These are phyloP conservation scores for Chamaecrista fasciculata DNA, from an alignment of 306 rosid genomes.

Conservation along the genomic window DNA sequence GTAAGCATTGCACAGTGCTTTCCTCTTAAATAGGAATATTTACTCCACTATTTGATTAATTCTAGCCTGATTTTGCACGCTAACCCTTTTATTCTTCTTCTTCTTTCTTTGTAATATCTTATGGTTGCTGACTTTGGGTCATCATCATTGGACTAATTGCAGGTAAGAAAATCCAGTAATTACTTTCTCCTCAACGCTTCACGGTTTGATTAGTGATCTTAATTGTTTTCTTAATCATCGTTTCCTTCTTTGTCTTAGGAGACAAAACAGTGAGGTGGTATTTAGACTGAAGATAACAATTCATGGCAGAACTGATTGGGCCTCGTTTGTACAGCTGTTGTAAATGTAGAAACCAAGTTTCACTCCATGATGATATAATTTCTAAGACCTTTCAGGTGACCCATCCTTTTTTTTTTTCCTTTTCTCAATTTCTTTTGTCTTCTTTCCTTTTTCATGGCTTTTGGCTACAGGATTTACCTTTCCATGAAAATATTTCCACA, in stretches of 20 bases:
- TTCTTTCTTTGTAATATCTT: slow-evolving; percentile 37
- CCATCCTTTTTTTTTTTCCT: neutral
- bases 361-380: slow-evolving; percentile 93
- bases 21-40: slow-evolving; percentile 42
- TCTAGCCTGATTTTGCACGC: slow-evolving; percentile 52
- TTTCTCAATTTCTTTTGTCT: neutral
- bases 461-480: neutral
- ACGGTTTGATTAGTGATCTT: neutral
- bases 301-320: slow-evolving; percentile 83
- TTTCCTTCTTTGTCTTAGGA: neutral
- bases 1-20: slow-evolving; percentile 3
- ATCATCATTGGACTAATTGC: slow-evolving; percentile 35
- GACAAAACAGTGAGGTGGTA: slow-evolving; percentile 36
- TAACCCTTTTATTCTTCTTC: slow-evolving; percentile 26
- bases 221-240: neutral
- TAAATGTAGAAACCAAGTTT: slow-evolving; percentile 91
- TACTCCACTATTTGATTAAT: slow-evolving; percentile 36
- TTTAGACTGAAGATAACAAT: slow-evolving; percentile 24
- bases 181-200: neutral
- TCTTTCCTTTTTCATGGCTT: neutral
- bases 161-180: slow-evolving; percentile 44
- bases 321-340: slow-evolving; percentile 95
- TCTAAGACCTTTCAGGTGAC: slow-evolving; percentile 96
- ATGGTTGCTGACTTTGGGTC: slow-evolving; percentile 45
- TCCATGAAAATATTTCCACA: neutral